Base-by-base conservation (phyloP, 1,284 basidiomycete genomes). In the Taiwanofungus camphoratus region DNA sequence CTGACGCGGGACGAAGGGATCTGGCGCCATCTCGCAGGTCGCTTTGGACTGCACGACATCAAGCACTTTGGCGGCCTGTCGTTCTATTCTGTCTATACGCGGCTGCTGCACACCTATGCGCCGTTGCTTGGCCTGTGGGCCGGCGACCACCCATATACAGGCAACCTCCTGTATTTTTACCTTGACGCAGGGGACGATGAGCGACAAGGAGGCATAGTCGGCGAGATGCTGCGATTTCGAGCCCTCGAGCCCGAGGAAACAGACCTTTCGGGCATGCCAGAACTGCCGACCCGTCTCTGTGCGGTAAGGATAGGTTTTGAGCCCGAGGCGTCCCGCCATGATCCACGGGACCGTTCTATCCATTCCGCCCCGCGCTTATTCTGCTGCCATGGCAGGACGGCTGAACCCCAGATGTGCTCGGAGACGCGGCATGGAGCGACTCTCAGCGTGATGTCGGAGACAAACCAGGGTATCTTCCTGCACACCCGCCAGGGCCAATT, bases 101-200 rank as follows among this genome's bases (percentile, higher is more conserved):
- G 42, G 13, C 37, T 59, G 4, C 41, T 59, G 12, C 52, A 52
- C 37, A 41, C 49, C 2, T 56, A 57, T 32, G 54, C 50, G 5
- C 50, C 52, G 8, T 46, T 57, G 45, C 18, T 57, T 3, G 55
- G 55, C n/a, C 34, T 56, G 2, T 57, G 57, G 57, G 57, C 55
- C 2, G 50, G 52, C 7, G 55, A 59, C 27, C 45, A 50, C 22
- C 49, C 57, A 1, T 55, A 48, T 39, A 52, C 45, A 6, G 57
- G 57, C 15, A 39, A 45, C n/a, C 40, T 59, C 31, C 39, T 57
- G 23, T 49, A 56, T 13, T 43, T 54, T 9, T 34, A 40, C 8
- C 36, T 55, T 4, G 41, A 52, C 27, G 12, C 21, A 3, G 51
- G 53, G 18, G 35, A 35, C 29, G 7, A 39, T 8, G 1, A 31